Evolutionary conservation across 495 filamentous ascomycete species (phyloP).

Genomic region (Annulohypoxylon bovei): DNA sequence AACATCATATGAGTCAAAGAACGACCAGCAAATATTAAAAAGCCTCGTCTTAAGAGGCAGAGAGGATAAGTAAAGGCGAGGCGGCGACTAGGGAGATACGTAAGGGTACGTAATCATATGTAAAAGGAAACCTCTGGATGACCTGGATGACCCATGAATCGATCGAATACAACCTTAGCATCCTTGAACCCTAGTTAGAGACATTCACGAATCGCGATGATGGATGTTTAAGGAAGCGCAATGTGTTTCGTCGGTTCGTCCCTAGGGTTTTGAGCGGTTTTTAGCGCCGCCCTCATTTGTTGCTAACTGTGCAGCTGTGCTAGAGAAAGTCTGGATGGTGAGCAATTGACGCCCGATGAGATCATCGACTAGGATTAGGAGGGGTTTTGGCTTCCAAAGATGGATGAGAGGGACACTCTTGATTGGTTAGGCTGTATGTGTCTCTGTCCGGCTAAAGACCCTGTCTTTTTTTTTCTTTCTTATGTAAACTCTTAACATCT

Average conservation of each 20-base stretch:
- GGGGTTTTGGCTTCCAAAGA: slow-evolving; percentile 46
- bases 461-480: background rate
- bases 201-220: slow-evolving; percentile 13
- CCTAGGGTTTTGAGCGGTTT: slow-evolving; percentile 24
- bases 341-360: slow-evolving; percentile 34
- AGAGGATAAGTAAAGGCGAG: too few relatives aligned
- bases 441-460: slow-evolving; percentile 28
- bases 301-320: slow-evolving; percentile 13
- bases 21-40: background rate
- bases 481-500: background rate
- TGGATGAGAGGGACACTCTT: slow-evolving; percentile 32
- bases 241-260: slow-evolving; percentile 6
- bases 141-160: slow-evolving; percentile 33
- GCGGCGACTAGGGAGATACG: background rate
- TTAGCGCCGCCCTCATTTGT: slow-evolving; percentile 21
- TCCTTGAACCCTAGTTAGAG: slow-evolving; percentile 13
- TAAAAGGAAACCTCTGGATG: background rate
- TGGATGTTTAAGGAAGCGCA: slow-evolving; percentile 18
- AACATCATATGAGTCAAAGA: background rate
- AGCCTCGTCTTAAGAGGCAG: background rate
- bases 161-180: slow-evolving; percentile 34
- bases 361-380: slow-evolving; percentile 46
- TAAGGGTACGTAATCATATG: slow-evolving; percentile 33
- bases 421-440: slow-evolving; percentile 42
- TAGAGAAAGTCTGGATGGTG: slow-evolving; percentile 29